Conservation (phyloP, 139 green algal genomes). For the Tetratostichococcus sp. region DNA sequence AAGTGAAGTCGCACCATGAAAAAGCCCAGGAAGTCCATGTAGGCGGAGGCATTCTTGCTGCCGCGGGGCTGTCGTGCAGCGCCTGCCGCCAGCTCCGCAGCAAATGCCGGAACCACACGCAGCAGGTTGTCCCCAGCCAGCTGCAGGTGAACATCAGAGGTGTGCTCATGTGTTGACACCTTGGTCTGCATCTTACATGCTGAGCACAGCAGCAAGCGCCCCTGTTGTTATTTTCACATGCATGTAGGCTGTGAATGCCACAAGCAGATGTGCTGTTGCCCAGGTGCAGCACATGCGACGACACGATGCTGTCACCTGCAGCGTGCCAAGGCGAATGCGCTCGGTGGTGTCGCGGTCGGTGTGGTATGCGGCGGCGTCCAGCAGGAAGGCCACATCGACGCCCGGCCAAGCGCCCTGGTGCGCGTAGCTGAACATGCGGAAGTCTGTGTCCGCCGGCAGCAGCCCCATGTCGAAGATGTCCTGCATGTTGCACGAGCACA, state of each 20-base stretch:
- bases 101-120: constrained; percentile 28
- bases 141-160: constrained; percentile 17
- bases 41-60: constrained; percentile 8
- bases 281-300: too few species aligned
- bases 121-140: constrained; percentile 50
- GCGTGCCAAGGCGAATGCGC: constrained; percentile 42
- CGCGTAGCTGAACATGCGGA: constrained; percentile 54
- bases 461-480: constrained; percentile 54
- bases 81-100: constrained; percentile 16
- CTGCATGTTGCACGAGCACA: not conserved
- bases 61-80: not conserved
- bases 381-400: constrained; percentile 61
- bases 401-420: constrained; percentile 41
- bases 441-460: constrained; percentile 74
- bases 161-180: too few species aligned
- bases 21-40: constrained; percentile 28
- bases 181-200: too few species aligned
- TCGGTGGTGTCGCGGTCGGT: constrained; percentile 35
- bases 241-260: too few species aligned
- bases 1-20: constrained; percentile 21
- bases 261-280: too few species aligned
- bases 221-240: too few species aligned
- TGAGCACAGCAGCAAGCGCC: too few species aligned
- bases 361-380: constrained; percentile 60
- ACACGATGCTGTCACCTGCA: too few species aligned